A percentile compares a stretch with the other conserved stretches of the same genome.
Conservation (phyloP, 2,329 filamentous ascomycete genomes). For the Botrytis fragariae region DNA sequence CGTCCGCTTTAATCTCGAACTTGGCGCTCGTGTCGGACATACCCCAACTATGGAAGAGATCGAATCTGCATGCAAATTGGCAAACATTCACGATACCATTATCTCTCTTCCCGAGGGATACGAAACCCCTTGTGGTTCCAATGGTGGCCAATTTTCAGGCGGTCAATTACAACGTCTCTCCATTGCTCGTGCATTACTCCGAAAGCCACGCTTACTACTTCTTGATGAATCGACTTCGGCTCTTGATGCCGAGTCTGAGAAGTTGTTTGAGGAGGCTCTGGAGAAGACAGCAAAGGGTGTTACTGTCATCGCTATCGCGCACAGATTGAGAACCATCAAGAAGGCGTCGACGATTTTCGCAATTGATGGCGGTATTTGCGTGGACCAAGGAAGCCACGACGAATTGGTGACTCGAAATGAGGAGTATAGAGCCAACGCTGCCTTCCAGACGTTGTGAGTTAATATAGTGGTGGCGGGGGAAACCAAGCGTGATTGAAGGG, state of each 20-base stretch:
- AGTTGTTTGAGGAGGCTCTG: conserved; percentile 63
- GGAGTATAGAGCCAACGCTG: conserved; percentile 48
- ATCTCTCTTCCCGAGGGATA: conserved; percentile 61
- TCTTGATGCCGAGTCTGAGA: conserved; percentile 68
- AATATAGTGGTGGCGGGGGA: neutral
- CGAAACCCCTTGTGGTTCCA: conserved; percentile 63
- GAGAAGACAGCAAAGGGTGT: conserved; percentile 53
- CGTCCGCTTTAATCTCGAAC: conserved; percentile 53
- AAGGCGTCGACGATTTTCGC: conserved; percentile 58
- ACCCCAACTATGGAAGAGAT: conserved; percentile 60
- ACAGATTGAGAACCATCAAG: conserved; percentile 55
- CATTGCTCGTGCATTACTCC: conserved; percentile 72
- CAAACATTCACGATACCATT: conserved; percentile 70
- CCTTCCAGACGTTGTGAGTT: conserved; percentile 17
- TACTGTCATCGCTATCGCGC: conserved; percentile 58
- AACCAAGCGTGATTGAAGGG: neutral
- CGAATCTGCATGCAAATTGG: conserved; percentile 57
- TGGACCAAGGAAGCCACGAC: conserved; percentile 52
- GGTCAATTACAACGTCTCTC: conserved; percentile 76
- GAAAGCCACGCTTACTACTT: conserved; percentile 68
- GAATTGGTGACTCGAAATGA: conserved; percentile 52
- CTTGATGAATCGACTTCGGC: conserved; percentile 81
- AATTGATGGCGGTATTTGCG: conserved; percentile 51
- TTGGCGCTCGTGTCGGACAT: conserved; percentile 53
- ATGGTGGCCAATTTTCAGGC: conserved; percentile 70